Conservation (phyloP, 73 alveolate species). For the Tetrahymena borealis region DNA sequence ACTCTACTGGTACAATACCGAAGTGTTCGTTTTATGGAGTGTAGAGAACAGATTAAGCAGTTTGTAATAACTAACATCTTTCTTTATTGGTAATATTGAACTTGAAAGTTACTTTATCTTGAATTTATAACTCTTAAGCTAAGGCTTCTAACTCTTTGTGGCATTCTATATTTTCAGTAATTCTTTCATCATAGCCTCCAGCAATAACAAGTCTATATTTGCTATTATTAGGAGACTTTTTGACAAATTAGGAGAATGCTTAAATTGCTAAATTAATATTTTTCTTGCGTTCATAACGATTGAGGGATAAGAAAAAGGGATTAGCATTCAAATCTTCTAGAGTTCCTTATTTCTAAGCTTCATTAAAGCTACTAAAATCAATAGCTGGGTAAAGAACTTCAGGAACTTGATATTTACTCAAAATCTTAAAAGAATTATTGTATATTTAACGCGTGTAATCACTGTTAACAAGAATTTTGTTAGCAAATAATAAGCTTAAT, state of each 20-base stretch:
- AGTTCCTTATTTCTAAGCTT: not conserved
- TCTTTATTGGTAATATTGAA: constrained; percentile 79
- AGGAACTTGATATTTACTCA: constrained; percentile 44
- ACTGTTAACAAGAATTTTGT: constrained; percentile 61
- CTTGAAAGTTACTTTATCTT: constrained; percentile 67
- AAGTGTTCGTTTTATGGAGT: constrained; percentile 99
- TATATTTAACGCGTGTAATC: constrained; percentile 61
- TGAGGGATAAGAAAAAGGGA: constrained; percentile 69
- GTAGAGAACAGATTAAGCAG: constrained; percentile 86
- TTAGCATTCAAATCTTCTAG: not conserved
- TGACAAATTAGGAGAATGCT: constrained; percentile 78
- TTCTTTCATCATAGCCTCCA: constrained; percentile 96
- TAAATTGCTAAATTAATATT: constrained; percentile 88
- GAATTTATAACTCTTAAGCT: constrained; percentile 62
- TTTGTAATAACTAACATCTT: constrained; percentile 30
- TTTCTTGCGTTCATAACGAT: constrained; percentile 95
- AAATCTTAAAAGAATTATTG: constrained; percentile 42
- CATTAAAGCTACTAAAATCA: constrained; percentile 21
- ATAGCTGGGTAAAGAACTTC: constrained; percentile 79
- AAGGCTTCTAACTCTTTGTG: constrained; percentile 60
- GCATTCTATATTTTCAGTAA: constrained; percentile 85
- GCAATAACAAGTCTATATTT: constrained; percentile 82
- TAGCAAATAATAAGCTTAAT: constrained; percentile 59
- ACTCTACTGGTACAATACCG: constrained; percentile 98
- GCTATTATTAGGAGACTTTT: not conserved